Evolutionary conservation across 2,329 filamentous ascomycete genomes (phyloP), one percentile per base, ranked within the genome.

Genomic region (Hortaea sp.): DNA sequence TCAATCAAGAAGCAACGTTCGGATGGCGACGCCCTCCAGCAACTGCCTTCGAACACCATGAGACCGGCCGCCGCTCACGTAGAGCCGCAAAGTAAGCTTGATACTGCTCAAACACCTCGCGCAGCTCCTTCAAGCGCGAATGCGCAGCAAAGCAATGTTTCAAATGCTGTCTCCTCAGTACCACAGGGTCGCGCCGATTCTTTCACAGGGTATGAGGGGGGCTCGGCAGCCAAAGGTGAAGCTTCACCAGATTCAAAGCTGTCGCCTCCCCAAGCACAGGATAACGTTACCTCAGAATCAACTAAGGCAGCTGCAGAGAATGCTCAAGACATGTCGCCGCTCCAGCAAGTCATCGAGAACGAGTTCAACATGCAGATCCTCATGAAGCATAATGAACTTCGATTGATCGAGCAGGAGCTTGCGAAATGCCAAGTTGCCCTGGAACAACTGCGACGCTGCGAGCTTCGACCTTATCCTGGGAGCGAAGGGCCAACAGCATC

Each of bases 391-490:
- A 82, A 92, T 60, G 92, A 98, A 70, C 71, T 97, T 49, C 86
- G 89, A 47, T 75, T 95, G 56, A 95, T 97, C 65, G 88, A 97
- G 63, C 88, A 95, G 68, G 92, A 97, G 69, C 77, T 97, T 54
- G 90, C 88, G 54, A 97, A 95, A 71, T 95, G 89, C 62, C 89
- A 97, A 70, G 73, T 89, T 53, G 88, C 89, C 7, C 75, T 97
- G 56, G 92, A 98, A 69, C 92, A 97, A 69, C 73, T 98, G 52
- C 85, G 92, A 57, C 82, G 92, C 50, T 95, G 89, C 68, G 83
- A 92, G 62, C 74, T 97, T 55, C 90, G 95, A 57, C 90, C 90
- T 4, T 97, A 88, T 64, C 89, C 90, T 30, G 79, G 82, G 53
- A 78, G 79, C 52, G 75, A 78, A 52, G 77, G 79, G 37, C 79